Evolutionary conservation across 345 rosid genomes (phyloP), one percentile per base, ranked within the genome.

Genomic region (Lenwebbia sp.): DNA sequence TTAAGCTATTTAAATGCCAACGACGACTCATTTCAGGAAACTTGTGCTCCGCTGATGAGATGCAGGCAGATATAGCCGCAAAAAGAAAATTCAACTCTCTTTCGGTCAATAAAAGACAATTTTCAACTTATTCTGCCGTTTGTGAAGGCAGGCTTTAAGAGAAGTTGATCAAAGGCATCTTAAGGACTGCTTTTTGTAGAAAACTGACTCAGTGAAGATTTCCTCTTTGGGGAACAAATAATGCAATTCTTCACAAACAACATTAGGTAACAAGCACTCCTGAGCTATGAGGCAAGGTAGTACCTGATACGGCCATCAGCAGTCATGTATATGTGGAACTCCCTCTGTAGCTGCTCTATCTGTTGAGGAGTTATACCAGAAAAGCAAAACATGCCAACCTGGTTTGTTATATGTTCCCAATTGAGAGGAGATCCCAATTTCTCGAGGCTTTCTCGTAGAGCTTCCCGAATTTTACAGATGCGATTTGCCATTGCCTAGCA

Each of bases 331-430:
- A 97, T 96, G 86, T 95, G 98, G 89, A 85, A 97, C 84, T 97
- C 95, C 8, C 90, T 92, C 17, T 96, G 95, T 90, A 94, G 88
- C 13, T 91, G 96, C 87, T 97, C 98, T 50, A 96, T 98, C 62
- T 96, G 98, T 89, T 91, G 96, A 1, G 96, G 99, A 49, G 96
- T 92, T 92, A 96, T 53, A 33, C 98, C 99, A 87, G 98, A 96
- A 88, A 93, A 96, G 92, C 99, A 97, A 83, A 97, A 97, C 99
- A 95, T 96, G 28, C 99, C 98, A 87, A 96, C 99, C 98, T 97
- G 99, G 60, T 97, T 91, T 37, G 99, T 95, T 58, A 97, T 91
- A 88, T 97, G 98, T 92, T 95, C 92, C 99, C 99, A 95, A 49
- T 96, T 87, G 84, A 96, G 89, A 10, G 96, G 92, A 1, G 99